These are phyloP conservation scores for Lasiosphaeria hispida DNA, from an alignment of 495 filamentous ascomycete species.

Conservation along the genomic window DNA sequence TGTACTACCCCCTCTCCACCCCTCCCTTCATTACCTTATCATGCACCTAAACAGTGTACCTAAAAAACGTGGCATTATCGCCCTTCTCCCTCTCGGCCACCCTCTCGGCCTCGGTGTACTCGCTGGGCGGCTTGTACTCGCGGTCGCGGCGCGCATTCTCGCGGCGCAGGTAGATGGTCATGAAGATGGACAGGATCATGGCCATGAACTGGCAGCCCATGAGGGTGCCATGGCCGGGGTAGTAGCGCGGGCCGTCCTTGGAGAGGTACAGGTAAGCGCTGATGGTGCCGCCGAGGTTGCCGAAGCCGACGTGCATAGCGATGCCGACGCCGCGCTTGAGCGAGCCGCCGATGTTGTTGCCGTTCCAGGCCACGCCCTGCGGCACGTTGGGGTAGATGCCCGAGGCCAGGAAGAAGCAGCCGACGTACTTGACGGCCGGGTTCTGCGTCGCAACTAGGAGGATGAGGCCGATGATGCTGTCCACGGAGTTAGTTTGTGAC, in stretches of 20 bases:
- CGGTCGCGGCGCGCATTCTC: constrained; percentile 60
- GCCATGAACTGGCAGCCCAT: constrained; percentile 46
- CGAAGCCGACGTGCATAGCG: constrained; percentile 79
- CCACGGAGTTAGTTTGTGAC: constrained; percentile 24
- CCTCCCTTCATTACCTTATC: constrained; percentile 11
- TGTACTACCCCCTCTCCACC: neutral
- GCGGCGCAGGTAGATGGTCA: constrained; percentile 55
- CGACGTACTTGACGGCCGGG: constrained; percentile 63
- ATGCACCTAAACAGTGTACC: constrained; percentile 45
- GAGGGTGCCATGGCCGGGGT: constrained; percentile 56
- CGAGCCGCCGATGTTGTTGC: constrained; percentile 77
- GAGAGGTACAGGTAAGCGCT: constrained; percentile 68
- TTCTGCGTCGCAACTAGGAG: constrained; percentile 56
- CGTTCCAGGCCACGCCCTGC: constrained; percentile 74
- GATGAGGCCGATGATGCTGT: constrained; percentile 59
- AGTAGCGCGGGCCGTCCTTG: constrained; percentile 58
- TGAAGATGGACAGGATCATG: constrained; percentile 50
- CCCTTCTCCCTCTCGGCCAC: constrained; percentile 45
- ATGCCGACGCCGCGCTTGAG: constrained; percentile 77
- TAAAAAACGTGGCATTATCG: constrained; percentile 53
- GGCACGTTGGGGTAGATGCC: constrained; percentile 77
- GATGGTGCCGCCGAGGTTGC: constrained; percentile 69
- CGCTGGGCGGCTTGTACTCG: constrained; percentile 40
- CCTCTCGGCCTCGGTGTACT: constrained; percentile 50
- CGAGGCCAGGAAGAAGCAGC: constrained; percentile 63